Conservation (phyloP, 805 yeast species). For the Groenewaldozyma salmanticensis region DNA sequence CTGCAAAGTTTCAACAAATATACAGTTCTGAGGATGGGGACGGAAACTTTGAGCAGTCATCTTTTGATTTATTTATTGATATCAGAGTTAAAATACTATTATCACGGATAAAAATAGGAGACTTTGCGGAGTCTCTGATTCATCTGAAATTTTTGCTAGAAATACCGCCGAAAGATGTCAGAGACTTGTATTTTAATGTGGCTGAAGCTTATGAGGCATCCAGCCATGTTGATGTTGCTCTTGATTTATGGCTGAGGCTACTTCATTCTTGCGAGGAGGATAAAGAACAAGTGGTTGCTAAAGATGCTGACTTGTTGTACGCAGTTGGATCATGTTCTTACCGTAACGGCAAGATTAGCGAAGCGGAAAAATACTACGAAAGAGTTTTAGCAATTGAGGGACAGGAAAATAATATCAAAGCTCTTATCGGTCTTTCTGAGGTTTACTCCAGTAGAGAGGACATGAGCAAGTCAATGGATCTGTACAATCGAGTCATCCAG, state of each 20-base stretch:
- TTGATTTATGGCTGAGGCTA: conserved; percentile 40
- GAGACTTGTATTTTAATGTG: conserved; percentile 68
- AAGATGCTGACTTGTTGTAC: conserved; percentile 30
- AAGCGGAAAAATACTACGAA: conserved; percentile 23
- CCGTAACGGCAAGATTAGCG: conserved; percentile 35
- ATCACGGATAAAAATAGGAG: conserved; percentile 47
- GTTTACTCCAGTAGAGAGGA: conserved; percentile 42
- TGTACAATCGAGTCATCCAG: conserved; percentile 21
- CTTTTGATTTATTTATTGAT: conserved; percentile 65
- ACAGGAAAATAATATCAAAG: conserved; percentile 38
- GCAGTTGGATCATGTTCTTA: conserved; percentile 70
- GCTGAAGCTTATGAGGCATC: conserved; percentile 64
- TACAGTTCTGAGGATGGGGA: conserved; percentile 1
- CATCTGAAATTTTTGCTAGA: conserved; percentile 56
- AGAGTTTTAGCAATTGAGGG: conserved; percentile 11
- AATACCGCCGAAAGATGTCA: conserved; percentile 48
- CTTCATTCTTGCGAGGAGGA: not conserved
- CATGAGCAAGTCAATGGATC: conserved; percentile 22
- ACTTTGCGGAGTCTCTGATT: conserved; percentile 56
- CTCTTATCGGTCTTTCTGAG: conserved; percentile 73
- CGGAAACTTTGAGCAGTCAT: conserved; percentile 6
- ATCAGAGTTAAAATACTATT: conserved; percentile 74
- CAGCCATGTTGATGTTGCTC: conserved; percentile 67
- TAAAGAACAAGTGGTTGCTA: conserved; percentile 12
- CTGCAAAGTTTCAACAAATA: conserved; percentile 6